Conservation (phyloP, 2,329 filamentous ascomycete genomes). For the Aquanectria penicillioides region DNA sequence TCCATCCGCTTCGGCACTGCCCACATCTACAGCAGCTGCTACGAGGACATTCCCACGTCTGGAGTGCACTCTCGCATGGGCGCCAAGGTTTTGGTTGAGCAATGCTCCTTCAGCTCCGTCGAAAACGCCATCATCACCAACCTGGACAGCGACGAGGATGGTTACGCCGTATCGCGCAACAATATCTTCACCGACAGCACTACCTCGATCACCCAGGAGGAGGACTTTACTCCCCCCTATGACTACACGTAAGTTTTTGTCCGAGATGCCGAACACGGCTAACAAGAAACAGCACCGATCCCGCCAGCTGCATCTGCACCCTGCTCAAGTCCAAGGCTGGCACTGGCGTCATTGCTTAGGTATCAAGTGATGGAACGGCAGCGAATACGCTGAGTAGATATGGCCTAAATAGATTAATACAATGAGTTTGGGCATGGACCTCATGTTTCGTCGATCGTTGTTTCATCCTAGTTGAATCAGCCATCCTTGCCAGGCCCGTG, state of each 20-base stretch:
- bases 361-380: too few species aligned
- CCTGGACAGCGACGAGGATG: constrained; percentile 56
- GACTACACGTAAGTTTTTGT: constrained; percentile 46
- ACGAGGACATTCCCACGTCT: constrained; percentile 53
- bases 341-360: constrained; percentile 33
- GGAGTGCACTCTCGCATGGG: constrained; percentile 64
- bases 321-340: constrained; percentile 39
- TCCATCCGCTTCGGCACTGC: constrained; percentile 67
- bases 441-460: too few species aligned
- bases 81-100: constrained; percentile 63
- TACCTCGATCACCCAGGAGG: constrained; percentile 47
- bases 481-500: too few species aligned
- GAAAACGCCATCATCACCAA: constrained; percentile 52
- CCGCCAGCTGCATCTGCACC: constrained; percentile 36
- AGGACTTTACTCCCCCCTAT: constrained; percentile 47
- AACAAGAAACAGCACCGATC: constrained; percentile 18
- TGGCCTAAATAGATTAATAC: too few species aligned
- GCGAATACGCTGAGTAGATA: not conserved
- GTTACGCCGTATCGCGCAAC: constrained; percentile 54
- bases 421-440: too few species aligned
- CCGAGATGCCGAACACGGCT: not conserved
- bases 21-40: constrained; percentile 66
- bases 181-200: constrained; percentile 55
- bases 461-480: too few species aligned
- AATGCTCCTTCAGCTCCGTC: constrained; percentile 57